These are phyloP conservation scores for Aspergillus homomorphus DNA, from an alignment of 495 filamentous ascomycete species.

Conservation along the genomic window DNA sequence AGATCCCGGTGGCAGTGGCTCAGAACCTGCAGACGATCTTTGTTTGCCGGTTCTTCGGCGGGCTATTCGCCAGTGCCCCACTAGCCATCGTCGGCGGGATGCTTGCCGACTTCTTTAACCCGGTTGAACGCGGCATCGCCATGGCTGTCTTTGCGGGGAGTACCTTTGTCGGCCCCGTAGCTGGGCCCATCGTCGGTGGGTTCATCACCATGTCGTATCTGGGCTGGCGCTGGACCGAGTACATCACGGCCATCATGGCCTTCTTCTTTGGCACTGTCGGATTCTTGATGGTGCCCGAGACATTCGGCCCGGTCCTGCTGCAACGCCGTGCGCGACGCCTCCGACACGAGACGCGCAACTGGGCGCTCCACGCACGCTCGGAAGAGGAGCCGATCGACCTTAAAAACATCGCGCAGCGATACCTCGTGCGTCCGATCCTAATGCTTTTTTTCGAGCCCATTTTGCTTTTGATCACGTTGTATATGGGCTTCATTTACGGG, in stretches of 20 bases:
- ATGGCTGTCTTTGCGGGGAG: constrained; percentile 50
- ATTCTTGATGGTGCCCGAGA: constrained; percentile 50
- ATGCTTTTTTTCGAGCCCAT: constrained; percentile 41
- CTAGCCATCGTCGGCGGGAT: constrained; percentile 54
- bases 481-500: constrained; percentile 37
- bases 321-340: constrained; percentile 44
- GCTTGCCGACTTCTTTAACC: constrained; percentile 55
- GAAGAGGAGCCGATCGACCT: constrained; percentile 20
- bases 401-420: constrained; percentile 37
- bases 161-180: constrained; percentile 53
- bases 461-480: constrained; percentile 34
- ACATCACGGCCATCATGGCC: constrained; percentile 52
- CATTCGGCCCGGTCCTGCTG: constrained; percentile 51
- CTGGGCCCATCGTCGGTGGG: constrained; percentile 54
- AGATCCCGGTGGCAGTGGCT: constrained; percentile 54
- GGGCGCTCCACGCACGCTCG: constrained; percentile 42
- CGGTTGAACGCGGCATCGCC: constrained; percentile 53
- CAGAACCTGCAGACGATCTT: constrained; percentile 52
- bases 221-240: constrained; percentile 60
- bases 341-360: constrained; percentile 55
- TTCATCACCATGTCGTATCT: constrained; percentile 49
- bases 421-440: constrained; percentile 30
- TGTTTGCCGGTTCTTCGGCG: constrained; percentile 53
- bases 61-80: constrained; percentile 54
- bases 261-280: constrained; percentile 40